Percentiles rank a stretch among this genome's conserved stretches.
These are phyloP conservation scores for Imleria badia DNA, from an alignment of 768 basidiomycete species.

Conservation along the genomic window DNA sequence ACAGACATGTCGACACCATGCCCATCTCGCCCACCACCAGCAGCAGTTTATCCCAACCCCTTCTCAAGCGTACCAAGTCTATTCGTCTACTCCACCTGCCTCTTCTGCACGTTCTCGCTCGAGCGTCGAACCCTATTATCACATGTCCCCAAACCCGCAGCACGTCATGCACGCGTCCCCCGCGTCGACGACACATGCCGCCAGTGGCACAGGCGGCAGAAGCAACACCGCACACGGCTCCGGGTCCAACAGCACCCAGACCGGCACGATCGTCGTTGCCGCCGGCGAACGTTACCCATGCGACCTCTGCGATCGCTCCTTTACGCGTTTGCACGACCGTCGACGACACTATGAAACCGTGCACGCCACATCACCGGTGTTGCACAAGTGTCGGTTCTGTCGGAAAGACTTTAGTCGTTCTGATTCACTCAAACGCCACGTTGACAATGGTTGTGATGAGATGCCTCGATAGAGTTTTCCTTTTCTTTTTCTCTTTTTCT, in stretches of 20 bases:
- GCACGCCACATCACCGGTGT: conserved; percentile 60
- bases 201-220: conserved; percentile 17
- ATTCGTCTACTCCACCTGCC: conserved; percentile 30
- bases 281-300: conserved; percentile 66
- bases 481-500: neutral
- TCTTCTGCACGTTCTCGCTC: conserved; percentile 27
- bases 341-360: conserved; percentile 81
- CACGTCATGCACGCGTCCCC: conserved; percentile 23
- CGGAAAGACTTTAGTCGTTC: conserved; percentile 76
- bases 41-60: conserved; percentile 50
- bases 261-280: conserved; percentile 14
- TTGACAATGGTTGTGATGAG: conserved; percentile 79
- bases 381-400: conserved; percentile 72
- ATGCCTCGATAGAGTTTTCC: conserved; percentile 40
- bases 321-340: conserved; percentile 78
- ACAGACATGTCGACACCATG: conserved; percentile 18
- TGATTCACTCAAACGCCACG: conserved; percentile 79
- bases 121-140: conserved; percentile 40
- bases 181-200: conserved; percentile 12
- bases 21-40: conserved; percentile 16
- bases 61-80: conserved; percentile 40
- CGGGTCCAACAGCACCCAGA: conserved; percentile 4
- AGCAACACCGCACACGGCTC: conserved; percentile 8
- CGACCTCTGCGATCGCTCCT: conserved; percentile 74
- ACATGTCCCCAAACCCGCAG: conserved; percentile 40